Conservation (phyloP, 2,329 filamentous ascomycete species). For the Myriosclerotinia scirpicola region DNA sequence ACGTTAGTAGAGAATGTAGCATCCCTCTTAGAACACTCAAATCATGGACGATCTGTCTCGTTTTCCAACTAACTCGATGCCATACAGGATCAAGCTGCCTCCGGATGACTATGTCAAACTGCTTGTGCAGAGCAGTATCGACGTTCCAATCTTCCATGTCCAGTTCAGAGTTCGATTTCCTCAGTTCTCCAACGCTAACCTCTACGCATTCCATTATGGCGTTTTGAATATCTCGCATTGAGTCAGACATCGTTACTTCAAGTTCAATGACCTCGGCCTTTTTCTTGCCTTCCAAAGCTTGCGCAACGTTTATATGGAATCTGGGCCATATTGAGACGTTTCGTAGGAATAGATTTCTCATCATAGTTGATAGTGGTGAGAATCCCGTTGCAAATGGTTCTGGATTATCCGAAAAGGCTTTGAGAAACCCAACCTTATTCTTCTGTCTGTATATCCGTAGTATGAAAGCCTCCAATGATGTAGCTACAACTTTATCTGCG, state of each 20-base stretch:
- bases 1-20: conserved; percentile 76
- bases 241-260: conserved; percentile 92
- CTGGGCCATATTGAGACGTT: conserved; percentile 90
- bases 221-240: conserved; percentile 90
- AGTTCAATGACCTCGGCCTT: conserved; percentile 97
- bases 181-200: conserved; percentile 88
- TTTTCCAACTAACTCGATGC: conserved; percentile 95
- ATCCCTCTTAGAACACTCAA: conserved; percentile 79
- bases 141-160: conserved; percentile 98
- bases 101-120: conserved; percentile 85
- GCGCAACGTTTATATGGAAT: conserved; percentile 87
- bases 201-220: conserved; percentile 96
- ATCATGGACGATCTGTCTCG: conserved; percentile 90
- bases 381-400: conserved; percentile 89
- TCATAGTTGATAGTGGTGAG: conserved; percentile 81
- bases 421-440: conserved; percentile 91
- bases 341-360: conserved; percentile 86
- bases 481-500: conserved; percentile 82
- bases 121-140: conserved; percentile 87
- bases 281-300: conserved; percentile 84
- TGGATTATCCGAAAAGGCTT: conserved; percentile 92
- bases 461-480: conserved; percentile 92
- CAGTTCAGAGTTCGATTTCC: conserved; percentile 83
- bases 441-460: conserved; percentile 89
- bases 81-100: conserved; percentile 93